phyloP scores from a whole-genome alignment of 352 stramenopile genomes.

The Pythium rishiriense region DNA sequence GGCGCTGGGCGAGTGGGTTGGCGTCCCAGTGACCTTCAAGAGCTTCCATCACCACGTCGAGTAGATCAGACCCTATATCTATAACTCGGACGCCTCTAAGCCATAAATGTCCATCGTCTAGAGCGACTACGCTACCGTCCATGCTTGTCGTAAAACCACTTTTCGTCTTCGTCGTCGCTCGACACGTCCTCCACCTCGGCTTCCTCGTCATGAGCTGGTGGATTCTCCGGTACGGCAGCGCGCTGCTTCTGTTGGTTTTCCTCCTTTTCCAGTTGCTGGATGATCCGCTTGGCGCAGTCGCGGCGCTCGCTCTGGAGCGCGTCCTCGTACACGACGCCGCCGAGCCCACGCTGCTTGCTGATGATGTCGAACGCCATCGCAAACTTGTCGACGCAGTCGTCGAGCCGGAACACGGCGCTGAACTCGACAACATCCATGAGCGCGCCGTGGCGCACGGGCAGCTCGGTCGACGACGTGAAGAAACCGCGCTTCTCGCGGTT shows the following conservation, averaged over 20 bases:
- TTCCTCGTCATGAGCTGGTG: neutral
- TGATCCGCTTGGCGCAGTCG: constrained; percentile 36
- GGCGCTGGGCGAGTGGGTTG: constrained; percentile 34
- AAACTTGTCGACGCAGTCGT: constrained; percentile 70
- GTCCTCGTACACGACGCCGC: constrained; percentile 67
- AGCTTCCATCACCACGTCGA: constrained; percentile 10
- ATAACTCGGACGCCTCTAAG: too few relatives aligned
- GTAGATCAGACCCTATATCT: neutral
- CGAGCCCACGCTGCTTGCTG: constrained; percentile 43
- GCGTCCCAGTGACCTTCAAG: constrained; percentile 29
- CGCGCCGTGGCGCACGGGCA: constrained; percentile 39
- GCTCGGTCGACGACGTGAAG: constrained; percentile 45
- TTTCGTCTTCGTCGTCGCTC: constrained; percentile 20
- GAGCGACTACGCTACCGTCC: neutral
- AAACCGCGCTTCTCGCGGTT: constrained; percentile 56
- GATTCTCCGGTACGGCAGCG: neutral
- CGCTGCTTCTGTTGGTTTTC: neutral
- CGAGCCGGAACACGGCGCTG: constrained; percentile 57
- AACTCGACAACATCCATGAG: constrained; percentile 53
- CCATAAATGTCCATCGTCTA: neutral
- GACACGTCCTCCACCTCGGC: neutral
- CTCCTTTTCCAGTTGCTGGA: constrained; percentile 18
- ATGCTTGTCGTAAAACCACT: constrained; percentile 3
- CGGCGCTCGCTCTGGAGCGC: constrained; percentile 31
- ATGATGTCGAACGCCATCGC: constrained; percentile 68